phyloP scores from a whole-genome alignment of 352 stramenopile species.

The Globisporangium orthogonon region DNA sequence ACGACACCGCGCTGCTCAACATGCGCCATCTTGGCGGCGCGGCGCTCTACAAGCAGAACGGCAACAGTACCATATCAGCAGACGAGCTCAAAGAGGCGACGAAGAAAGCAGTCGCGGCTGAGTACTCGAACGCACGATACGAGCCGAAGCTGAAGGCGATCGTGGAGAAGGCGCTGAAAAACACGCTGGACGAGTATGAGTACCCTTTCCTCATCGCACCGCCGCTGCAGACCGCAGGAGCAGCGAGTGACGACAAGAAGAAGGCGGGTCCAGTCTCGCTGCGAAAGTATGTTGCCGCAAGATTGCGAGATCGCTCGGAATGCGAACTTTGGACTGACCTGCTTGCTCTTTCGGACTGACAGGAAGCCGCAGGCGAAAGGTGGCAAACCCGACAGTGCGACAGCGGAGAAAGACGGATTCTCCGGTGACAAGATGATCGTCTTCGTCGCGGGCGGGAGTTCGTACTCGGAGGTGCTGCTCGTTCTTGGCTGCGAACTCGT shows the following conservation, averaged over 20 bases:
- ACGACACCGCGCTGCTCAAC: slow-evolving; percentile 57
- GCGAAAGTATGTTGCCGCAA: slow-evolving; percentile 44
- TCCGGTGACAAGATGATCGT: slow-evolving; percentile 91
- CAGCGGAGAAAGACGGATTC: slow-evolving; percentile 42
- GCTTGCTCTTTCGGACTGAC: slow-evolving; percentile 2
- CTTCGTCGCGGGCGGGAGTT: slow-evolving; percentile 92
- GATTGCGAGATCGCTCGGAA: not conserved
- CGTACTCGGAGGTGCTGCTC: slow-evolving; percentile 89
- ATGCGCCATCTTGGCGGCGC: slow-evolving; percentile 50
- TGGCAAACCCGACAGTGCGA: slow-evolving; percentile 21
- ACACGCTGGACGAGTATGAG: slow-evolving; percentile 52
- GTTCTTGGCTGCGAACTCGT: not conserved
- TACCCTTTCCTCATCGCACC: slow-evolving; percentile 83
- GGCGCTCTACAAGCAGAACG: slow-evolving; percentile 60
- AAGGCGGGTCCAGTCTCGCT: slow-evolving; percentile 58
- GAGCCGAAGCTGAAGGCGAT: slow-evolving; percentile 66
- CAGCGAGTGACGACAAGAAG: slow-evolving; percentile 34
- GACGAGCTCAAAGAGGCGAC: slow-evolving; percentile 63
- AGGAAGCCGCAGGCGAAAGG: slow-evolving; percentile 28
- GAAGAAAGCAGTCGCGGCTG: slow-evolving; percentile 52
- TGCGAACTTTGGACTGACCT: not conserved
- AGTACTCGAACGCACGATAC: slow-evolving; percentile 79
- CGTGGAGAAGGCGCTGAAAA: slow-evolving; percentile 53
- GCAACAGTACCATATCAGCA: slow-evolving; percentile 37
- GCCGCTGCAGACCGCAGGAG: slow-evolving; percentile 28